Evolutionary conservation across 2,329 filamentous ascomycete genomes (phyloP), one percentile per base, ranked within the genome.

Genomic region (Trichoderma sp.): DNA sequence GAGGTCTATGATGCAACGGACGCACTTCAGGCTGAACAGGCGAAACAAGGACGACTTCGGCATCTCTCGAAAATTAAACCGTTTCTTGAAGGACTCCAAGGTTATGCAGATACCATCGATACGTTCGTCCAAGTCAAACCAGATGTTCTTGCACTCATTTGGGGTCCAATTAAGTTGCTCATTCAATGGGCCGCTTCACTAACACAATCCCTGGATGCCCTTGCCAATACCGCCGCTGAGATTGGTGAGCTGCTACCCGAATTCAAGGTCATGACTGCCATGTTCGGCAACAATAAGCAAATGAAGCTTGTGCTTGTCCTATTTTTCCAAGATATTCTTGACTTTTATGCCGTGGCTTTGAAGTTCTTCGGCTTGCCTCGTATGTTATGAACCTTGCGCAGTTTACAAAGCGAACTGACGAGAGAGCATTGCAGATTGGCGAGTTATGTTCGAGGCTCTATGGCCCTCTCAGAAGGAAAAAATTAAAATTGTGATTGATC

Each of bases 1-100:
- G 67, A 81, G 32, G 77, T 82, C 6, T 82, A 81, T 69, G 75
- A 80, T 63, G 64, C 72, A 8, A 79, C 79, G 1, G 78, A 82
- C 24, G 73, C 77, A 57, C 73, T 82, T 21, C 81, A 82, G 71
- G 73, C 74, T 21, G 76, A 81, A 26, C 80, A 81, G 71, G 70
- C 32, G 9, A 76, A 70, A 21, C 60, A 71, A n/a, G 73, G 76
- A n/a, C 63, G 71, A 28, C 70, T 81, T 24, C 74, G 79, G 9
- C 62, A 81, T 65, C 62, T 82, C n/a, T 28, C 75, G 5, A 81
- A 77, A 60, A 79, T 82, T 30, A 12, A 73, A 7, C 77, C 77
- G 1, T 82, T 75, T 32, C 73, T 83, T 1, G 73, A 79, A 7
- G 73, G 76, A 34, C 74, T 60, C 28, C 57, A 11, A 32, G 28